Conservation (phyloP, 1,139 yeast genomes). For the Pichia sp. region DNA sequence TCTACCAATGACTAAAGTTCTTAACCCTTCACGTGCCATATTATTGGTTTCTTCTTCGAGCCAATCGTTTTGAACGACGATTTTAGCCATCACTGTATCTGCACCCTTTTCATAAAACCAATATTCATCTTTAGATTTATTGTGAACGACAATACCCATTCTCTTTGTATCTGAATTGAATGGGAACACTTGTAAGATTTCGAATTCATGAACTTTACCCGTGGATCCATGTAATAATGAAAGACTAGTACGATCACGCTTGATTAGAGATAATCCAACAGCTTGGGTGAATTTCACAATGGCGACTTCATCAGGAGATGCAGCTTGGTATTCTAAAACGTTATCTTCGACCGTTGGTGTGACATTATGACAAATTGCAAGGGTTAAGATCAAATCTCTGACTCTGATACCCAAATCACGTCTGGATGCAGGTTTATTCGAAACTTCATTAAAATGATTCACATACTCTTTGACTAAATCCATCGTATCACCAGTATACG, state of each 20-base stretch:
- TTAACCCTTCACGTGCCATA: slow-evolving; percentile 97
- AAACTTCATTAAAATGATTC: slow-evolving; percentile 31
- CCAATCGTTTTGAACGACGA: slow-evolving; percentile 91
- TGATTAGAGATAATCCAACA: slow-evolving; percentile 76
- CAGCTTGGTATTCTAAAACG: slow-evolving; percentile 84
- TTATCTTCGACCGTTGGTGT: slow-evolving; percentile 80
- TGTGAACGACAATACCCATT: slow-evolving; percentile 88
- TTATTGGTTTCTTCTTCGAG: slow-evolving; percentile 95
- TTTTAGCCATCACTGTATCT: slow-evolving; percentile 88
- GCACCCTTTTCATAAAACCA: slow-evolving; percentile 96
- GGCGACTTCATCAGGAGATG: slow-evolving; percentile 98
- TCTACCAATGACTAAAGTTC: slow-evolving; percentile 91
- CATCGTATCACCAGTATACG: slow-evolving; percentile 90
- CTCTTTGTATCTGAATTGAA: slow-evolving; percentile 94
- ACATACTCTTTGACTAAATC: slow-evolving; percentile 82
- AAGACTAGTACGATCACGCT: slow-evolving; percentile 78
- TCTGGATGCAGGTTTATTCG: slow-evolving; percentile 36
- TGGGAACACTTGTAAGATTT: slow-evolving; percentile 83
- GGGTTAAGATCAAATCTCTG: slow-evolving; percentile 73
- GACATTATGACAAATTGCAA: slow-evolving; percentile 94
- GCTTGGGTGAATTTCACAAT: slow-evolving; percentile 88
- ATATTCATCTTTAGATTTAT: slow-evolving; percentile 58
- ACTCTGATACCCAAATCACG: slow-evolving; percentile 75
- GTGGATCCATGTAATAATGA: slow-evolving; percentile 65
- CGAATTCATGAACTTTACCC: slow-evolving; percentile 53